A percentile compares a stretch with the other conserved stretches of the same genome.
Conservation (phyloP, 2,329 filamentous ascomycete genomes). For the Pseudocercospora crystallina region DNA sequence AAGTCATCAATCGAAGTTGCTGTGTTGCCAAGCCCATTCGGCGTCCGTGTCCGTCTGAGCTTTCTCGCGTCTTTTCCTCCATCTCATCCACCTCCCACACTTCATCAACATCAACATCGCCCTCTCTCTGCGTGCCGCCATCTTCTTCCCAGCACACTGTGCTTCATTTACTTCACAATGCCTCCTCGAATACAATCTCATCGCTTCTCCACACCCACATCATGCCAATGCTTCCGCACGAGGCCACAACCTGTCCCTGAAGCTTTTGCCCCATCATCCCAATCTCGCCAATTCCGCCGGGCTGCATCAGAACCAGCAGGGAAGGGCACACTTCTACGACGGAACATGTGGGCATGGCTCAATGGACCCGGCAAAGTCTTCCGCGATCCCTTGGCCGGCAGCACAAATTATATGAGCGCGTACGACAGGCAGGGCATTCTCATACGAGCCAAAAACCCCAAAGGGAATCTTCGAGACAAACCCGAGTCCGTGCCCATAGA, state of each 20-base stretch:
- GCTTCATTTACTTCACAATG: conserved; percentile 20
- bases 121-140: too few species aligned
- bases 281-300: conserved; percentile 20
- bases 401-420: conserved; percentile 57
- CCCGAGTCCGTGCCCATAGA: conserved; percentile 10
- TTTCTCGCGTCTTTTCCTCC: conserved; percentile 1
- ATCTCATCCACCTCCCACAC: too few species aligned
- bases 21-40: neutral
- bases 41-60: too few species aligned
- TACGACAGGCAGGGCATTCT: conserved; percentile 54
- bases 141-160: neutral
- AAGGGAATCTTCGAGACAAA: conserved; percentile 22
- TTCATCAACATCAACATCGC: too few species aligned
- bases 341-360: conserved; percentile 60
- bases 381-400: conserved; percentile 48
- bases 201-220: conserved; percentile 21
- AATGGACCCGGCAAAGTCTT: conserved; percentile 54
- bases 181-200: conserved; percentile 32
- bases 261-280: conserved; percentile 3
- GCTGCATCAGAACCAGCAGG: conserved; percentile 8
- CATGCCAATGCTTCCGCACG: conserved; percentile 30
- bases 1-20: too few species aligned
- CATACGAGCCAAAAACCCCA: conserved; percentile 35
- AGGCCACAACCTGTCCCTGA: conserved; percentile 16
- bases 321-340: conserved; percentile 50